These are phyloP conservation scores for Malassezia dermatis DNA, from an alignment of 1,284 basidiomycete genomes.

Conservation along the genomic window DNA sequence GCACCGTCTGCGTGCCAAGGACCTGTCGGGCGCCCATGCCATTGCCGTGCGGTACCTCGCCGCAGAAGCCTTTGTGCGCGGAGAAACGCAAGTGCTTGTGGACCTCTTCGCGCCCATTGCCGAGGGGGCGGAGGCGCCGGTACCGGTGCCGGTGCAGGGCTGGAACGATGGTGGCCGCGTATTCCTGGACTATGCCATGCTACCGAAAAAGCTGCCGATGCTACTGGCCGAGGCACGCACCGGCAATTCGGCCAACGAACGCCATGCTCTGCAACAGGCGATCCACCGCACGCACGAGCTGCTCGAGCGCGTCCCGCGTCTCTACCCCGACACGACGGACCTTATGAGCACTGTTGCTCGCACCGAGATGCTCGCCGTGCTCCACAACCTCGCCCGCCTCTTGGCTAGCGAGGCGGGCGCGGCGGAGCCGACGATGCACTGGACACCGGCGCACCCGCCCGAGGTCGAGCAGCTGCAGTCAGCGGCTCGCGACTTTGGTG, in stretches of 20 bases:
- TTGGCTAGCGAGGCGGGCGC: slow-evolving; percentile 30
- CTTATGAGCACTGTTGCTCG: slow-evolving; percentile 54
- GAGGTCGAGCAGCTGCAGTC: slow-evolving; percentile 19
- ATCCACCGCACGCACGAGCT: slow-evolving; percentile 43
- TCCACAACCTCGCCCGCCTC: slow-evolving; percentile 58
- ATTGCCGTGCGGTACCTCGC: slow-evolving; percentile 73
- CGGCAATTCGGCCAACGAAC: slow-evolving; percentile 10
- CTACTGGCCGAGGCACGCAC: slow-evolving; percentile 51
- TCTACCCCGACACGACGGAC: slow-evolving; percentile 56
- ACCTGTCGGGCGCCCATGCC: slow-evolving; percentile 66
- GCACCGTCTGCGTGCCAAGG: slow-evolving; percentile 61
- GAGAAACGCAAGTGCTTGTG: slow-evolving; percentile 64
- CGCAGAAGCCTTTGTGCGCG: slow-evolving; percentile 73
- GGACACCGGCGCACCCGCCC: slow-evolving; percentile 9
- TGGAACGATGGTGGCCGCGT: slow-evolving; percentile 45
- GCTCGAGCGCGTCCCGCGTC: slow-evolving; percentile 52
- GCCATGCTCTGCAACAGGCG: slow-evolving; percentile 63
- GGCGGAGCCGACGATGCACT: slow-evolving; percentile 9
- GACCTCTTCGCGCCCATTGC: slow-evolving; percentile 64
- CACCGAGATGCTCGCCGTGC: slow-evolving; percentile 60
- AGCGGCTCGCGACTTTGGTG: slow-evolving; percentile 9
- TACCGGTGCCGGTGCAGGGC: slow-evolving; percentile 25
- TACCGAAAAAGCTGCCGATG: slow-evolving; percentile 56
- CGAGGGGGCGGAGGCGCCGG: slow-evolving; percentile 54
- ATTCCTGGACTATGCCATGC: slow-evolving; percentile 36